Evolutionary conservation across 768 basidiomycete genomes (phyloP).

Genomic region (Suillus brevipes): DNA sequence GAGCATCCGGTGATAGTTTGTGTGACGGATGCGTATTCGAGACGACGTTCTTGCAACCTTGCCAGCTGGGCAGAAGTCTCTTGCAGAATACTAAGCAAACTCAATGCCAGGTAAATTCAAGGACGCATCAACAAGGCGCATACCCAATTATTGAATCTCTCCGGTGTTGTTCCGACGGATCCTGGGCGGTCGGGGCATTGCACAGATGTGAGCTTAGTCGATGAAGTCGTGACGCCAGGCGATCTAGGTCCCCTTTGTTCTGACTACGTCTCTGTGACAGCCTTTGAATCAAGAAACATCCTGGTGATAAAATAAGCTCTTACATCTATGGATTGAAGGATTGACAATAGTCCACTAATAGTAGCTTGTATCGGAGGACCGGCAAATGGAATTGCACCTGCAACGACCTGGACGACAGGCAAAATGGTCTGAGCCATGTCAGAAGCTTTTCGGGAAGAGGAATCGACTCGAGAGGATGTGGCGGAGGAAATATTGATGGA

Average conservation of each 20-base stretch:
- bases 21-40: not conserved
- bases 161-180: not conserved
- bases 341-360: not conserved
- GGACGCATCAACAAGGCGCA: not conserved
- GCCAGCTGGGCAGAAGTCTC: not conserved
- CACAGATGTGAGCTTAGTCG: not conserved
- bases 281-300: not conserved
- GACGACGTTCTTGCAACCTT: not conserved
- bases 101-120: not conserved
- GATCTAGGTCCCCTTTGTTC: not conserved
- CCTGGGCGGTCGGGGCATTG: not conserved
- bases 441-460: not conserved
- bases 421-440: not conserved
- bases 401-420: not conserved
- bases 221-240: not conserved
- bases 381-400: not conserved
- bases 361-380: not conserved
- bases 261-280: not conserved
- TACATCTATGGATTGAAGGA: not conserved
- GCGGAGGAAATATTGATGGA: not conserved
- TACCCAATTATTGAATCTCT: slow-evolving; percentile 3
- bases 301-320: not conserved
- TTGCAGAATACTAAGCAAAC: not conserved
- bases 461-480: not conserved
- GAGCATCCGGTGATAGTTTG: not conserved